These are phyloP conservation scores for Cystofilobasidium macerans DNA, from an alignment of 768 basidiomycete species.

Conservation along the genomic window DNA sequence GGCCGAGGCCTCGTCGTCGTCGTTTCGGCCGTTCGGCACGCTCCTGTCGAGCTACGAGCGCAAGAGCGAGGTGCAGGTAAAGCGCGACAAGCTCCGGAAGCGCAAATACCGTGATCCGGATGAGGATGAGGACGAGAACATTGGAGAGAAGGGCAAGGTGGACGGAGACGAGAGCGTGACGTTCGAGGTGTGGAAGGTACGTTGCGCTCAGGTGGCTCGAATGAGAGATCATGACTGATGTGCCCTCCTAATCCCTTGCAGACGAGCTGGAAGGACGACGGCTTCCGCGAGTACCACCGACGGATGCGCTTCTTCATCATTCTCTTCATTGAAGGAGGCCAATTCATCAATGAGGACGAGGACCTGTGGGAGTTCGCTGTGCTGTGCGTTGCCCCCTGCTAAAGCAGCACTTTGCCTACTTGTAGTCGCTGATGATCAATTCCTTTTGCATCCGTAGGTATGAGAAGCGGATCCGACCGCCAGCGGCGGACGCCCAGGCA, in stretches of 20 bases:
- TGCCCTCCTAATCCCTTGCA: constrained; percentile 33
- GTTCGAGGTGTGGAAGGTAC: constrained; percentile 63
- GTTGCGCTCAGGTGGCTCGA: constrained; percentile 31
- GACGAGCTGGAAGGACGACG: constrained; percentile 73
- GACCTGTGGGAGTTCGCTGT: constrained; percentile 86
- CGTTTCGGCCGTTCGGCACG: constrained; percentile 66
- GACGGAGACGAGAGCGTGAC: constrained; percentile 7
- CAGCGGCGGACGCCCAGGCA: constrained; percentile 31
- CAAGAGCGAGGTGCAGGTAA: constrained; percentile 43
- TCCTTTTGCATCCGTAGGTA: constrained; percentile 48
- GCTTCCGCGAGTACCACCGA: constrained; percentile 81
- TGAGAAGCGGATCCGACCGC: constrained; percentile 61
- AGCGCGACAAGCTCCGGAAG: constrained; percentile 46
- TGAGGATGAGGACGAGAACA: constrained; percentile 9
- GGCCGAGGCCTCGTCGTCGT: constrained; percentile 64
- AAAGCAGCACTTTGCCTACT: neutral
- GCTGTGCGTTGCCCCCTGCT: constrained; percentile 48
- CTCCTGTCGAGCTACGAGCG: constrained; percentile 67
- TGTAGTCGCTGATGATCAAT: neutral
- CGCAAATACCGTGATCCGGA: constrained; percentile 24
- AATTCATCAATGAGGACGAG: constrained; percentile 85
- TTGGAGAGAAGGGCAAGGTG: neutral
- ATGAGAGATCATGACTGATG: no score
- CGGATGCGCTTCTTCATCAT: constrained; percentile 89
- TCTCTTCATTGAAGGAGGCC: constrained; percentile 89